Evolutionary conservation across 1,284 basidiomycete genomes (phyloP).

Genomic region (Porogramme epimiltina): DNA sequence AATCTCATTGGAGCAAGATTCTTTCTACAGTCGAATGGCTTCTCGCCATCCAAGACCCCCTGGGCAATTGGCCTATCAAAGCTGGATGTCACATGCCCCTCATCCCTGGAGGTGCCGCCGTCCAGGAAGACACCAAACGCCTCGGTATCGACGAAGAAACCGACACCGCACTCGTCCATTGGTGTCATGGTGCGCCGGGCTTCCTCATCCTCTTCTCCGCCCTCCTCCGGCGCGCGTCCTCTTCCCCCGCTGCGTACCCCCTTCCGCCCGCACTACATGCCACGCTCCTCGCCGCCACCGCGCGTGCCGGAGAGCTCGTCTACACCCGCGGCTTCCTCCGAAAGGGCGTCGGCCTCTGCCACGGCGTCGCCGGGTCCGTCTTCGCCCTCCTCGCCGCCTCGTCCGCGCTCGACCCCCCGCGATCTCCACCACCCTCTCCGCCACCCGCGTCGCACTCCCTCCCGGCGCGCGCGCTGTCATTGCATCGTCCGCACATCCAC

Average conservation of each 20-base stretch:
- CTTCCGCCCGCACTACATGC: conserved; percentile 22
- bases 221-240: conserved; percentile 30
- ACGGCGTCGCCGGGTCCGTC: conserved; percentile 54
- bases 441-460: background rate
- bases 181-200: conserved; percentile 60
- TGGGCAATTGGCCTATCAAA: conserved; percentile 55
- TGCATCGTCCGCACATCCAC: background rate
- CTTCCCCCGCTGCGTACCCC: conserved; percentile 14
- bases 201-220: conserved; percentile 48
- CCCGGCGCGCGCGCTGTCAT: background rate
- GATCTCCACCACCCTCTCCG: background rate
- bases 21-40: conserved; percentile 48
- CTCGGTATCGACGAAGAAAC: conserved; percentile 15
- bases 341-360: conserved; percentile 60
- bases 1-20: conserved; percentile 42
- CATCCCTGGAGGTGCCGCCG: conserved; percentile 17
- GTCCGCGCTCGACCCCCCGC: conserved; percentile 24
- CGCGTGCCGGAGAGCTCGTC: conserved; percentile 42
- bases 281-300: conserved; percentile 35
- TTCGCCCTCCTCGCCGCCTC: conserved; percentile 52
- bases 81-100: conserved; percentile 33
- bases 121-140: conserved; percentile 8
- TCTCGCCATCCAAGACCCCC: conserved; percentile 42
- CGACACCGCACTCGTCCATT: conserved; percentile 48
- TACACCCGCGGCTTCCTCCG: conserved; percentile 50